Evolutionary conservation across 2,329 filamentous ascomycete species (phyloP).

Genomic region (Paecilomyces dactylethromorphus): DNA sequence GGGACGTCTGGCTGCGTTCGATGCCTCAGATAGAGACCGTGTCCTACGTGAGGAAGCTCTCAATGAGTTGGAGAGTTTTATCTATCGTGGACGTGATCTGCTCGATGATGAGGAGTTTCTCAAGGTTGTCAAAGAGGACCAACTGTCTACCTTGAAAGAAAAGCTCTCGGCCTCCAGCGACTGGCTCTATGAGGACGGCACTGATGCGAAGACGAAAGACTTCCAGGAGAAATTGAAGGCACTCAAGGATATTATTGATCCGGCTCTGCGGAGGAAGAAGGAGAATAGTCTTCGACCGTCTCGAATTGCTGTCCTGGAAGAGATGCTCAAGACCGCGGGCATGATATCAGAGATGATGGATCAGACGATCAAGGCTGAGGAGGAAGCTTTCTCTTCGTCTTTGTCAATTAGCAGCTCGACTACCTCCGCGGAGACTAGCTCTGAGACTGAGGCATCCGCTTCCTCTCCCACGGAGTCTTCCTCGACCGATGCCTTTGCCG

Average conservation of each 20-base stretch:
- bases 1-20: conserved; percentile 74
- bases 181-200: conserved; percentile 85
- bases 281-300: conserved; percentile 68
- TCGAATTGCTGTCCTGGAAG: conserved; percentile 60
- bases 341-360: conserved; percentile 65
- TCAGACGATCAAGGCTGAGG: conserved; percentile 66
- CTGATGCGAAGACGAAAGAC: conserved; percentile 65
- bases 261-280: conserved; percentile 66
- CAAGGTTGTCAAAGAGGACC: conserved; percentile 60
- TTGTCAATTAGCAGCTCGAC: conserved; percentile 42
- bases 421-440: conserved; percentile 23
- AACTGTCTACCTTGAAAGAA: conserved; percentile 61
- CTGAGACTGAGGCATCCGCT: conserved; percentile 36
- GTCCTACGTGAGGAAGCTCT: conserved; percentile 74
- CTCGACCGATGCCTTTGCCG: conserved; percentile 53
- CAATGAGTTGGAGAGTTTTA: conserved; percentile 89
- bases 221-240: conserved; percentile 70
- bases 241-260: conserved; percentile 70
- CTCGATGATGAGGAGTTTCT: conserved; percentile 71
- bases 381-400: conserved; percentile 51
- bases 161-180: conserved; percentile 67
- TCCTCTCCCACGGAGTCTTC: conserved; percentile 15
- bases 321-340: conserved; percentile 64
- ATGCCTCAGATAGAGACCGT: conserved; percentile 73
- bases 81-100: conserved; percentile 80